A percentile compares a stretch with the other conserved stretches of the same genome.
phyloP scores from a whole-genome alignment of 1,139 yeast species.

The Pichia sp. region DNA sequence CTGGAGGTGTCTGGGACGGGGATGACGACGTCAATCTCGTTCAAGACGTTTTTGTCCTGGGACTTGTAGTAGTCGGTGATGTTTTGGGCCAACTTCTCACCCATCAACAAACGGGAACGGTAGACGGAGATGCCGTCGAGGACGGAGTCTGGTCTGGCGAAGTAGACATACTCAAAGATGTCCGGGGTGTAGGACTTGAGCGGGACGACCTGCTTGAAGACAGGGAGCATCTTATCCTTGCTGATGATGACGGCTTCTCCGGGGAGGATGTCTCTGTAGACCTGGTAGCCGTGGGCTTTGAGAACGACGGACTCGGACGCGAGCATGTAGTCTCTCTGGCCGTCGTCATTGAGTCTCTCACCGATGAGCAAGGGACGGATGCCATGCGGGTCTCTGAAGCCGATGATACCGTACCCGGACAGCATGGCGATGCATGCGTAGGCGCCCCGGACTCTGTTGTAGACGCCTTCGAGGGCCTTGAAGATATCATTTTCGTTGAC shows the following conservation, averaged over 20 bases:
- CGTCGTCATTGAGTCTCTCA: slow-evolving; percentile 63
- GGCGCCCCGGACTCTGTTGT: slow-evolving; percentile 81
- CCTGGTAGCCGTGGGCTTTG: slow-evolving; percentile 84
- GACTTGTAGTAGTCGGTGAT: slow-evolving; percentile 50
- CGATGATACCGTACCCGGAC: slow-evolving; percentile 93
- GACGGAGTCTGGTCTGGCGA: slow-evolving; percentile 96
- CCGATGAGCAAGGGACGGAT: slow-evolving; percentile 89
- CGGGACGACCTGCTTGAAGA: slow-evolving; percentile 82
- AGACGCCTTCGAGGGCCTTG: slow-evolving; percentile 78
- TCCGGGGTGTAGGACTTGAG: slow-evolving; percentile 84
- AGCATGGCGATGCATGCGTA: slow-evolving; percentile 93
- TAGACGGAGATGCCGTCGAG: slow-evolving; percentile 94
- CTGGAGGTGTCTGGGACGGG: slow-evolving; percentile 98
- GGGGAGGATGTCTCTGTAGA: slow-evolving; percentile 77
- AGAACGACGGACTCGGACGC: slow-evolving; percentile 94
- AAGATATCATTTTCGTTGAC: slow-evolving; percentile 89
- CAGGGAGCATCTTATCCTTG: slow-evolving; percentile 64
- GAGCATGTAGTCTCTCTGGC: slow-evolving; percentile 86
- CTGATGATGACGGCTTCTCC: slow-evolving; percentile 96
- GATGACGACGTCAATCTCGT: slow-evolving; percentile 84
- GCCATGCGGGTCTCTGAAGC: slow-evolving; percentile 96
- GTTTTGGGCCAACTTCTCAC: slow-evolving; percentile 76
- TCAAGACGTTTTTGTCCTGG: slow-evolving; percentile 39
- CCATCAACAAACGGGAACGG: slow-evolving; percentile 91
- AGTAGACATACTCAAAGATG: slow-evolving; percentile 93